These are phyloP conservation scores for Cryptosporidium canis DNA, from an alignment of 169 alveolate genomes.

Conservation along the genomic window DNA sequence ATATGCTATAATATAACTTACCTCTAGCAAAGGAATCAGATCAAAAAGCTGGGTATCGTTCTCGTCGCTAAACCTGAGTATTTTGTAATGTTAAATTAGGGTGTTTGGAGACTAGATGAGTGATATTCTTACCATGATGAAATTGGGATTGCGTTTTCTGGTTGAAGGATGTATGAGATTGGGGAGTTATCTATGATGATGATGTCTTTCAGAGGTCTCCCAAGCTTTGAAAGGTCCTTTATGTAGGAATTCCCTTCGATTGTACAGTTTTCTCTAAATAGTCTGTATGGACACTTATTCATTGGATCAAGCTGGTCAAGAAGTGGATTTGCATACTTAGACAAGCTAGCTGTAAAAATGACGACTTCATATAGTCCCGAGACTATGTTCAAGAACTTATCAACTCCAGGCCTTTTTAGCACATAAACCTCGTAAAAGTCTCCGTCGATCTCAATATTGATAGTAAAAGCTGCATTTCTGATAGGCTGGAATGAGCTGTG, in stretches of 20 bases:
- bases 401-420: slow-evolving; percentile 84
- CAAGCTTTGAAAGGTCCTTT: slow-evolving; percentile 86
- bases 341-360: slow-evolving; percentile 84
- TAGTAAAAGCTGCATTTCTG: slow-evolving; percentile 74
- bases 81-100: slow-evolving; percentile 3
- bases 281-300: slow-evolving; percentile 79
- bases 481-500: slow-evolving; percentile 78
- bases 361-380: slow-evolving; percentile 82
- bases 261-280: slow-evolving; percentile 85
- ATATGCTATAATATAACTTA: slow-evolving; percentile 5
- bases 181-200: slow-evolving; percentile 92
- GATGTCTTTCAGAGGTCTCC: slow-evolving; percentile 87
- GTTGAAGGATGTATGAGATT: slow-evolving; percentile 87
- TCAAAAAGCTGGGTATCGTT: slow-evolving; percentile 83
- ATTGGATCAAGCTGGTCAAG: slow-evolving; percentile 80
- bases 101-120: too few species aligned
- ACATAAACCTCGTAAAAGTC: slow-evolving; percentile 81
- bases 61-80: slow-evolving; percentile 83
- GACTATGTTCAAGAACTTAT: slow-evolving; percentile 79
- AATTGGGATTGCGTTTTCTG: slow-evolving; percentile 92
- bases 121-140: slow-evolving; percentile 83
- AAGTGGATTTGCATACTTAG: slow-evolving; percentile 87
- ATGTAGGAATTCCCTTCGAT: slow-evolving; percentile 78
- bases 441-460: slow-evolving; percentile 80
- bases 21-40: slow-evolving; percentile 81